These are phyloP conservation scores for Fusarium graminum DNA, from an alignment of 2,329 filamentous ascomycete genomes.

Conservation along the genomic window DNA sequence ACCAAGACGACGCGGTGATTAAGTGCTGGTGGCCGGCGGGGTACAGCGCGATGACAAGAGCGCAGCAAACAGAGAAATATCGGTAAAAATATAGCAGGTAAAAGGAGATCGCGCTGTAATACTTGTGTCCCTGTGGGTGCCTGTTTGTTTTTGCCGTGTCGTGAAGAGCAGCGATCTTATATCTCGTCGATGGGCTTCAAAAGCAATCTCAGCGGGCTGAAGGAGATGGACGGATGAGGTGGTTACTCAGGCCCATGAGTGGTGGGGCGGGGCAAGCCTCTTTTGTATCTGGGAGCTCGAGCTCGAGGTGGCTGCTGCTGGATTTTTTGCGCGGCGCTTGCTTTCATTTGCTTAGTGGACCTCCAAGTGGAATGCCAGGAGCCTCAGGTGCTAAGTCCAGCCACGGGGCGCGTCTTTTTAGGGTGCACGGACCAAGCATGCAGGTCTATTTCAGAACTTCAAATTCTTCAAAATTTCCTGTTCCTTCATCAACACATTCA, in stretches of 20 bases:
- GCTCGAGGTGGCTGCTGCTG: conserved; percentile 11
- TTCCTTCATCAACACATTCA: conserved; percentile 44
- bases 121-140: neutral
- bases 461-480: conserved; percentile 39
- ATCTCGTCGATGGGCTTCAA: conserved; percentile 29
- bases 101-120: neutral
- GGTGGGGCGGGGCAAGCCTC: conserved; percentile 51
- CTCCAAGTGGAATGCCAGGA: conserved; percentile 11
- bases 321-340: conserved; percentile 32
- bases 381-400: conserved; percentile 30
- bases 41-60: conserved; percentile 24
- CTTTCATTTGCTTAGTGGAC: conserved; percentile 19
- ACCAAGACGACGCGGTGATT: conserved; percentile 31
- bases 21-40: conserved; percentile 21
- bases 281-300: conserved; percentile 47
- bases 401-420: conserved; percentile 32
- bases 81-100: neutral
- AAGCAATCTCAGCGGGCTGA: conserved; percentile 17
- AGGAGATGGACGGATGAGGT: conserved; percentile 42
- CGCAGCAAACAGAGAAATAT: conserved; percentile 1
- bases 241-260: conserved; percentile 48
- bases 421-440: conserved; percentile 41
- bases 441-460: conserved; percentile 47
- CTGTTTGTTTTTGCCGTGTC: conserved; percentile 18
- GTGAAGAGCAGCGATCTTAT: conserved; percentile 17